Evolutionary conservation across 2,329 filamentous ascomycete species (phyloP), one percentile per base, ranked within the genome.

Genomic region (Claviceps citrina): DNA sequence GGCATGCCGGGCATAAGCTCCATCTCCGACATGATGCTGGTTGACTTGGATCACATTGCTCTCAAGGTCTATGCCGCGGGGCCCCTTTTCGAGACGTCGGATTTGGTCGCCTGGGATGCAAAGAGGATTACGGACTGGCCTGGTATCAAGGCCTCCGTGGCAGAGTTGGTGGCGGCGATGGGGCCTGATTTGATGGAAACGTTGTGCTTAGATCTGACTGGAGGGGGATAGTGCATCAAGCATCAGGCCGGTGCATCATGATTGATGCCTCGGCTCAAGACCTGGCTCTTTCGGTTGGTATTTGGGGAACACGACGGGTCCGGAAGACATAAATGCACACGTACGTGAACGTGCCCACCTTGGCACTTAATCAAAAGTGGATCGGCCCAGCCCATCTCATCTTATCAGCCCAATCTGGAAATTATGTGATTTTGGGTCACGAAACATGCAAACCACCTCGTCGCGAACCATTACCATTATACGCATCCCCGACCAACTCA

Each of bases 1-100:
- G 65, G 68, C 35, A 78, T 86, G 66, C 81, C 82, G 0, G 82
- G 82, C 0, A 67, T 84, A 30, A 65, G 74, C 32, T 65, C 71
- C 0, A 52, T 70, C 3, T 59, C 66, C 0, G 62, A 77, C 31
- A 62, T 85, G 41, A 52, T 61, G 8, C 49, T 62, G 3, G 56
- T 78, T 36, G 65, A 80, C 41, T 62, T 85, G 30, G 76, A 76
- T 44, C 57, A 67, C 9, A 70, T 84, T 40, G 64, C 65, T 3
- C 58, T 84, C 30, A 64, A 62, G 16, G 61, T 77, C 7, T 59
- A 64, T 35, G 49, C 52, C 2, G 49, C 49, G 1, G 51, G 56
- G 0, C 47, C 54, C 4, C 51, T 66, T 26, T 68, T 67, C 43
- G 55, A 62, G 41, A 62, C 60, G 2, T 54, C 67, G 41, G 65